Conservation (phyloP, 1,284 basidiomycete species). For the Apiotrichum porosum region DNA sequence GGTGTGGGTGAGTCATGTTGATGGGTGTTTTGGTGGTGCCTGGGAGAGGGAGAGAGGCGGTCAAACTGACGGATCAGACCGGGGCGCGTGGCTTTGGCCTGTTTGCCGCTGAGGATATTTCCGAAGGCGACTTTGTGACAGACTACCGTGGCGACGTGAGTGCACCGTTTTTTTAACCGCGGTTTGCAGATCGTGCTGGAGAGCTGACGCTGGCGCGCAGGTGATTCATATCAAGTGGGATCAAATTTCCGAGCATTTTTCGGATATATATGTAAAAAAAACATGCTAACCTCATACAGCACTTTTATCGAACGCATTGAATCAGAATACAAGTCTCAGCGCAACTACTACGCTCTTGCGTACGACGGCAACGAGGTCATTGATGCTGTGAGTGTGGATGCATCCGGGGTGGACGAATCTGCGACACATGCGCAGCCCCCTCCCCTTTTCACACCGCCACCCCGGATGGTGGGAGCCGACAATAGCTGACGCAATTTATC, state of each 20-base stretch:
- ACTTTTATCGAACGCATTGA: constrained; percentile 42
- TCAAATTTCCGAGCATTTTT: neutral
- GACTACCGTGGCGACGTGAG: constrained; percentile 52
- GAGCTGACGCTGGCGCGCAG: no score
- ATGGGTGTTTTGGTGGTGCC: neutral
- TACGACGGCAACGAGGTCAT: constrained; percentile 52
- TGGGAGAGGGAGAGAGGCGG: no score
- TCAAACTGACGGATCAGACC: constrained; percentile 32
- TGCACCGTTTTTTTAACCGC: no score
- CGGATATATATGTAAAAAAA: neutral
- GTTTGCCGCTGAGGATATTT: constrained; percentile 45
- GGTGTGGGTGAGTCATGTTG: constrained; percentile 31
- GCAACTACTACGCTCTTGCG: constrained; percentile 50
- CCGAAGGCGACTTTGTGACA: constrained; percentile 49
- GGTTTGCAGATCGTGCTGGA: no score
- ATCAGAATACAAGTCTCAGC: constrained; percentile 35
- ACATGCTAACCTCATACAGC: constrained; percentile 11
- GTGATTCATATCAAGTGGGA: constrained; percentile 36
- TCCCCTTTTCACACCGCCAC: no score
- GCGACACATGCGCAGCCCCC: no score
- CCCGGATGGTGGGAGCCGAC: no score
- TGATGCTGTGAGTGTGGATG: constrained; percentile 42
- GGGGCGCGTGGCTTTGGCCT: constrained; percentile 51
- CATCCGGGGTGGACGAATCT: no score
- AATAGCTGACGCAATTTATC: no score